These are phyloP conservation scores for Globisporangium irregulare DNA, from an alignment of 352 stramenopile species.

Conservation along the genomic window DNA sequence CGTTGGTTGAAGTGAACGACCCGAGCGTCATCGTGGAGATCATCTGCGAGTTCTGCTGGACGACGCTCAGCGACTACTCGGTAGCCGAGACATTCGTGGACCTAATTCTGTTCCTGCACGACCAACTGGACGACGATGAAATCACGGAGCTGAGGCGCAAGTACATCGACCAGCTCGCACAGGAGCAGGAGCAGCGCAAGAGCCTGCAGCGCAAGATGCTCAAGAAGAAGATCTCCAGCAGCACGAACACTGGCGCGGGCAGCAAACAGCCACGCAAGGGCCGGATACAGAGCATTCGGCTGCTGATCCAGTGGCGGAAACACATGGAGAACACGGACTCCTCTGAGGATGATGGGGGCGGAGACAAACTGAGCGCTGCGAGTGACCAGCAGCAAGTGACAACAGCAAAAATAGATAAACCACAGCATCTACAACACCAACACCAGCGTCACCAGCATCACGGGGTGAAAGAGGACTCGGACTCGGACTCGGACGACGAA, in stretches of 20 bases:
- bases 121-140: slow-evolving; percentile 56
- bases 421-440: slow-evolving; percentile 17
- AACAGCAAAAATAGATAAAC: not conserved
- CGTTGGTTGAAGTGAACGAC: slow-evolving; percentile 69
- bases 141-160: slow-evolving; percentile 46
- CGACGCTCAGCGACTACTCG: slow-evolving; percentile 67
- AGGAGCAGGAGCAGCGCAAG: slow-evolving; percentile 59
- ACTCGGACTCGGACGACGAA: slow-evolving; percentile 11
- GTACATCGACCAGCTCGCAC: slow-evolving; percentile 56
- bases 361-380: slow-evolving; percentile 8
- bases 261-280: slow-evolving; percentile 31
- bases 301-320: slow-evolving; percentile 74
- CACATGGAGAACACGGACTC: slow-evolving; percentile 22
- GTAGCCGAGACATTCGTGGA: slow-evolving; percentile 73
- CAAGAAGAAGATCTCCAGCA: slow-evolving; percentile 29
- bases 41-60: slow-evolving; percentile 76
- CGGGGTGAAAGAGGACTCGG: slow-evolving; percentile 15
- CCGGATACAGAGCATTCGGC: slow-evolving; percentile 57
- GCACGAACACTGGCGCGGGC: slow-evolving; percentile 17
- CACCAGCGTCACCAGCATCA: slow-evolving; percentile 18
- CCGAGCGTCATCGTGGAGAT: slow-evolving; percentile 74
- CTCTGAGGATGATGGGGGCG: slow-evolving; percentile 14
- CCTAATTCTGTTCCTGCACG: slow-evolving; percentile 69
- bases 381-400: slow-evolving; percentile 1
- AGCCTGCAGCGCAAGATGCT: slow-evolving; percentile 43